Evolutionary conservation across 2,329 filamentous ascomycete species (phyloP), one percentile per base, ranked within the genome.

Genomic region (Catunica adiposa): DNA sequence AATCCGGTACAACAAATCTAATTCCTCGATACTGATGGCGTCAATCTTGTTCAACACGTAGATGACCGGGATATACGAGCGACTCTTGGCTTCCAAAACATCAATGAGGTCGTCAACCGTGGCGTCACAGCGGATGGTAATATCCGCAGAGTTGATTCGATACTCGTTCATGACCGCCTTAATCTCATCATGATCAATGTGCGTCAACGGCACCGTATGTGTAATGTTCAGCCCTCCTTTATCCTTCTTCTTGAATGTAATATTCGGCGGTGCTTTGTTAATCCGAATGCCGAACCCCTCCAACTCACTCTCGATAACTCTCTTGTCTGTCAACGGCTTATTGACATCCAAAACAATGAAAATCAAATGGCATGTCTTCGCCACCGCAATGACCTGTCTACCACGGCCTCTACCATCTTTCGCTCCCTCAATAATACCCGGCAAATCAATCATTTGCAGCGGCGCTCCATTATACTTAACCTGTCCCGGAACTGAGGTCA

Each of bases 1-100:
- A 62, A 98, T 98, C 44, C 90, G 83, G 71, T 98, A 97, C 26
- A 98, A 76, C 59, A 98, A 73, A 70, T 98, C 92, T 59, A 98
- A 77, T 70, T 98, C 92, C 70, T 98, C 90, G 63, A 98, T 97
- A 53, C 87, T 90, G 67, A 98, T 97, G 56, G 89, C 82, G 70
- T 98, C 92, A 63, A 98, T 98, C 75, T 98, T 98, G 79, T 98
- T 98, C 64, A 98, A 77, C 44, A 94, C 92, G 71, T 98, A 98
- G 55, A 98, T 87, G 61, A 97, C 92, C n/a, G 92, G 92, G 61
- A 98, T 97, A 68, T 98, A 98, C 67, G 86, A 89, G 69, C 92
- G 80, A 67, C 84, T 88, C 75, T 87, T 95, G 50, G 90, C 90
- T 69, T 98, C 92, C 48, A 98, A 78, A 20, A 98, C 73, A 69